phyloP scores from a whole-genome alignment of 2,329 filamentous ascomycete genomes.

The Botryotinia globosa region DNA sequence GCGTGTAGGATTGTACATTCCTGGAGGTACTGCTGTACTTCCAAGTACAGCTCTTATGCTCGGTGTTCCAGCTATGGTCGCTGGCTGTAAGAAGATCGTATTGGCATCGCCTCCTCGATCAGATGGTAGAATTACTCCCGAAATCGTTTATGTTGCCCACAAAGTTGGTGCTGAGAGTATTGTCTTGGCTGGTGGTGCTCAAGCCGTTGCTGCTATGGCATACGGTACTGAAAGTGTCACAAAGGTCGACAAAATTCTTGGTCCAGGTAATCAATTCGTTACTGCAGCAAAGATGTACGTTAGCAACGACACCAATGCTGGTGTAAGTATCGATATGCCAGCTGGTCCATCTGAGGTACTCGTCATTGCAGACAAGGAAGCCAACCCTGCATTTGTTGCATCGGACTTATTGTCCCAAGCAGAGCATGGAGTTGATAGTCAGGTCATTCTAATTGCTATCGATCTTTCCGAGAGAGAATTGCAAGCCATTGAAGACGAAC shows the following conservation, averaged over 20 bases:
- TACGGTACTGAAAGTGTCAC: slow-evolving; percentile 92
- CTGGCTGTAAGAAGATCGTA: slow-evolving; percentile 92
- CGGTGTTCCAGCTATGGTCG: slow-evolving; percentile 95
- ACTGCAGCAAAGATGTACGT: slow-evolving; percentile 99
- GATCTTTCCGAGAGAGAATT: slow-evolving; percentile 72
- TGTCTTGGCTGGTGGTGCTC: slow-evolving; percentile 90
- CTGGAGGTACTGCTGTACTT: slow-evolving; percentile 93
- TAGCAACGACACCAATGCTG: slow-evolving; percentile 92
- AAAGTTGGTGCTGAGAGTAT: slow-evolving; percentile 96
- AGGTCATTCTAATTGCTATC: slow-evolving; percentile 87
- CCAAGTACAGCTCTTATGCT: slow-evolving; percentile 97
- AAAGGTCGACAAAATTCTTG: slow-evolving; percentile 98
- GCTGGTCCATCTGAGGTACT: slow-evolving; percentile 94
- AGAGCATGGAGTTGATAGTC: slow-evolving; percentile 93
- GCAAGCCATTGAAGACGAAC: slow-evolving; percentile 82
- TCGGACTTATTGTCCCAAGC: slow-evolving; percentile 93
- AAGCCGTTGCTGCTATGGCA: slow-evolving; percentile 93
- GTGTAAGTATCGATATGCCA: slow-evolving; percentile 97
- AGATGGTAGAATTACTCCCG: slow-evolving; percentile 88
- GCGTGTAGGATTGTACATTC: slow-evolving; percentile 92
- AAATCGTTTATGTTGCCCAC: slow-evolving; percentile 96
- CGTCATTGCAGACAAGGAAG: slow-evolving; percentile 84
- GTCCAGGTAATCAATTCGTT: slow-evolving; percentile 97
- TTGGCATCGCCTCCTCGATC: slow-evolving; percentile 85
- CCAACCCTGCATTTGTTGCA: slow-evolving; percentile 92